Evolutionary conservation across 2,329 filamentous ascomycete genomes (phyloP).

Genomic region (Amylocarpus encephaloides): DNA sequence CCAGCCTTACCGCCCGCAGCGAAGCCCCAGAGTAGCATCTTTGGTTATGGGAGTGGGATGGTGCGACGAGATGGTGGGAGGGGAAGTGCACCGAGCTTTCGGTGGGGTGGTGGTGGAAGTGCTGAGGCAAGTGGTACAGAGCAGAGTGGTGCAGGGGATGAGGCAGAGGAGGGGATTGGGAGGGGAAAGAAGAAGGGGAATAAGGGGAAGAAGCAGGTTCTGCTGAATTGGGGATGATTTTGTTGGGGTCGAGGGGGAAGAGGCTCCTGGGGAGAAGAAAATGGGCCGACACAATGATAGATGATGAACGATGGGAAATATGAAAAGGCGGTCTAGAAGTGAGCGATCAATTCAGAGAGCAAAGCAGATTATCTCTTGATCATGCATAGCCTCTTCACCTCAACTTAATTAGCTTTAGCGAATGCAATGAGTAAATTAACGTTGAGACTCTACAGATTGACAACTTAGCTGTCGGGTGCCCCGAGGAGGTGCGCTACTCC

Average conservation of each 20-base stretch:
- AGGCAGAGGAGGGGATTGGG: conserved; percentile 10
- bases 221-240: conserved; percentile 50
- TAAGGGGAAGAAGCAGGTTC: conserved; percentile 55
- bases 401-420: too few species aligned
- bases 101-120: conserved; percentile 13
- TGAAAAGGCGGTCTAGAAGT: too few species aligned
- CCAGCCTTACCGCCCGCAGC: conserved; percentile 75
- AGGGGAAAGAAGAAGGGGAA: conserved; percentile 47
- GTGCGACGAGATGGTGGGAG: conserved; percentile 48
- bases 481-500: too few species aligned
- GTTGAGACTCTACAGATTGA: too few species aligned
- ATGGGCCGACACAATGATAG: too few species aligned
- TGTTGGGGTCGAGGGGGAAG: neutral
- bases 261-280: too few species aligned
- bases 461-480: too few species aligned
- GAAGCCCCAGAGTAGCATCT: conserved; percentile 58
- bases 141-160: conserved; percentile 9
- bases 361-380: too few species aligned
- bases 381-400: too few species aligned
- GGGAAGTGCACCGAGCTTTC: conserved; percentile 22
- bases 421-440: too few species aligned
- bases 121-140: conserved; percentile 23
- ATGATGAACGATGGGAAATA: too few species aligned
- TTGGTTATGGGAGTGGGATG: conserved; percentile 51
- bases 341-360: too few species aligned